A percentile compares a stretch with the other conserved stretches of the same genome.
Conservation (phyloP, 1,284 basidiomycete species). For the Waitea zeae region DNA sequence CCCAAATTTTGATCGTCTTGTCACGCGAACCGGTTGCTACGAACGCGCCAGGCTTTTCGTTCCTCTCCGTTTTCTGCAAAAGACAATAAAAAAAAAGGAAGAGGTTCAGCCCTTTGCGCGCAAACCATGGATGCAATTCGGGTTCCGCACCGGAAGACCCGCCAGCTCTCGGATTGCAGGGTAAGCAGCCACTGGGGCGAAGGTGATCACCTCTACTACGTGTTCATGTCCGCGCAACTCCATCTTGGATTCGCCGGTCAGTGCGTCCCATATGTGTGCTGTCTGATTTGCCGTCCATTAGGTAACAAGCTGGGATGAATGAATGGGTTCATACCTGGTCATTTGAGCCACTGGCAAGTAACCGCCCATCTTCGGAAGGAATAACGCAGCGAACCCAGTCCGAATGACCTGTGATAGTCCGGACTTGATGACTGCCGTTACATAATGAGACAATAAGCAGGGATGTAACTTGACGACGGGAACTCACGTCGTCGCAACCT, state of each 20-base stretch:
- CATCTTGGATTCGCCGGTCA: slow-evolving; percentile 62
- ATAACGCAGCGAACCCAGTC: slow-evolving; percentile 47
- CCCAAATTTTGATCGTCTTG: slow-evolving; percentile 83
- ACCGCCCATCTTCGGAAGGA: slow-evolving; percentile 62
- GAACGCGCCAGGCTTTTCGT: slow-evolving; percentile 34
- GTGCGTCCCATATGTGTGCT: slow-evolving; percentile 64
- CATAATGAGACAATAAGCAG: slow-evolving; percentile 2
- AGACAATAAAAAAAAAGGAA: too few species aligned
- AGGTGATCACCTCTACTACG: slow-evolving; percentile 70
- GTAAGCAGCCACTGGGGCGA: slow-evolving; percentile 65
- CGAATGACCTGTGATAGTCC: slow-evolving; percentile 37
- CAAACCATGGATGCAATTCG: slow-evolving; percentile 8
- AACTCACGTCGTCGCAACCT: slow-evolving; percentile 46
- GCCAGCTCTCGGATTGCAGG: slow-evolving; percentile 63
- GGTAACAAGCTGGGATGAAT: not conserved
- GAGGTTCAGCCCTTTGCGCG: slow-evolving; percentile 11
- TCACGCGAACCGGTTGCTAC: slow-evolving; percentile 75
- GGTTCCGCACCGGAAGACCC: slow-evolving; percentile 38
- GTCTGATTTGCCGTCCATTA: slow-evolving; percentile 37
- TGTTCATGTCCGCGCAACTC: slow-evolving; percentile 83
- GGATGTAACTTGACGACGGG: not conserved
- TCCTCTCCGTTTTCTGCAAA: slow-evolving; percentile 28
- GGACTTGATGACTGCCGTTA: slow-evolving; percentile 39
- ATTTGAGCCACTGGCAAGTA: slow-evolving; percentile 68
- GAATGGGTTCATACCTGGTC: slow-evolving; percentile 53